Evolutionary conservation across 2,329 filamentous ascomycete genomes (phyloP), one percentile per base, ranked within the genome.

Genomic region (Phialophora expanda): DNA sequence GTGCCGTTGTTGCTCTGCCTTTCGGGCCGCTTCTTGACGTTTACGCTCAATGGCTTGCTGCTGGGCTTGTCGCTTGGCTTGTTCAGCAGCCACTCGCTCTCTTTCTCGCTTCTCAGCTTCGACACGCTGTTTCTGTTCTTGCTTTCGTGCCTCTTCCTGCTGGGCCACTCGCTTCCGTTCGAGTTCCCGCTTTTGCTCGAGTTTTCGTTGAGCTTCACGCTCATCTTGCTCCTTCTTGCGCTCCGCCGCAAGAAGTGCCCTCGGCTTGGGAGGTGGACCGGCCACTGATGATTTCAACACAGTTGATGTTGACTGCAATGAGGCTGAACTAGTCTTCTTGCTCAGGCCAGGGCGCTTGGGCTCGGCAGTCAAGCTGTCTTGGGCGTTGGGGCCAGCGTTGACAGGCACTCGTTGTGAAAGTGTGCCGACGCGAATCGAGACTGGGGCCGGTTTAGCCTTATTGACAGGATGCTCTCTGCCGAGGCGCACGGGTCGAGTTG

Each of bases 171-270:
- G 85, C 79, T 93, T 92, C 56, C 90, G 88, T 75, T 96, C 92
- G 38, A 90, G 81, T 73, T 96, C 91, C 17, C 88, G 86, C 78
- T 96, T 97, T 44, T 90, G 88, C 22, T 96, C 91, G 8, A 89
- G 88, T 74, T 92, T 94, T 57, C 89, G 87, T 73, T 93, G 89
- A 14, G 87, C 87, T 70, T 93, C 91, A 56, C 88, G 87, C 75
- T 96, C 92, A 72, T 96, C 93, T 75, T 87, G 67, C 76, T 96
- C 92, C 75, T 90, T 94, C 77, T 93, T 93, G 74, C 88, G 89
- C 46, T 91, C 90, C 2, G 90, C 91, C 56, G 90, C 83, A 61
- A 93, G 87, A 24, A 93, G 81, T 1, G 90, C 89, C 75, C 90
- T 91, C 0, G 88, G 85, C 59, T 89, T 87, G 1, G 85, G 82